Conservation (phyloP, 1,139 yeast genomes). For the Saccharomycopsis hybrid region DNA sequence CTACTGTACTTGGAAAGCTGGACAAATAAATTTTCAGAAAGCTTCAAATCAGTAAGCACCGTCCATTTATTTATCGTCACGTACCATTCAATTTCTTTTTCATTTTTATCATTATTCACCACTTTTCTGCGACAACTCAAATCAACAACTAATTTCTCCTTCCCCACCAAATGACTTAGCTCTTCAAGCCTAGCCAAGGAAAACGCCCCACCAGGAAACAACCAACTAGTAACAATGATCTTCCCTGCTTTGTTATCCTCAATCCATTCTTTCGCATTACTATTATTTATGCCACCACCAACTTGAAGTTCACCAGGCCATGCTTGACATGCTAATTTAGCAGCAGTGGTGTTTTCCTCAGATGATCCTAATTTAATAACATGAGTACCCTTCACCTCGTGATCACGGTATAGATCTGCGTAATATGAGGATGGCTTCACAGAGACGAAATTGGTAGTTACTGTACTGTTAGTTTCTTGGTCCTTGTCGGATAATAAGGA, state of each 20-base stretch:
- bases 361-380: slow-evolving; percentile 83
- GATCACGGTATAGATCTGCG: slow-evolving; percentile 58
- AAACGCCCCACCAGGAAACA: slow-evolving; percentile 60
- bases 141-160: slow-evolving; percentile 72
- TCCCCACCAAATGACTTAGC: slow-evolving; percentile 52
- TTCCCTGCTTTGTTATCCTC: slow-evolving; percentile 55
- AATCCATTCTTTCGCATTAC: slow-evolving; percentile 74
- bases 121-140: slow-evolving; percentile 67
- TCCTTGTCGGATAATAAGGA: slow-evolving; percentile 39
- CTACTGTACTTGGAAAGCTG: slow-evolving; percentile 59
- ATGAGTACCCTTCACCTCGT: slow-evolving; percentile 70
- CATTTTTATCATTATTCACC: slow-evolving; percentile 21
- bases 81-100: slow-evolving; percentile 51
- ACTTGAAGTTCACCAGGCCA: slow-evolving; percentile 78
- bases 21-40: slow-evolving; percentile 47
- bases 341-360: slow-evolving; percentile 75
- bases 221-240: slow-evolving; percentile 88
- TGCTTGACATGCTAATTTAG: slow-evolving; percentile 59
- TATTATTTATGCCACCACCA: slow-evolving; percentile 83
- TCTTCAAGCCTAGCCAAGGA: slow-evolving; percentile 46
- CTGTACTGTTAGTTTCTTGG: slow-evolving; percentile 27
- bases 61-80: slow-evolving; percentile 99
- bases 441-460: slow-evolving; percentile 77
- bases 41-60: slow-evolving; percentile 61
- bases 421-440: slow-evolving; percentile 68